Percentiles rank a stretch among this genome's conserved stretches.
Evolutionary conservation across 345 rosid species (phyloP).

Genomic region (Sisymbrium irio): DNA sequence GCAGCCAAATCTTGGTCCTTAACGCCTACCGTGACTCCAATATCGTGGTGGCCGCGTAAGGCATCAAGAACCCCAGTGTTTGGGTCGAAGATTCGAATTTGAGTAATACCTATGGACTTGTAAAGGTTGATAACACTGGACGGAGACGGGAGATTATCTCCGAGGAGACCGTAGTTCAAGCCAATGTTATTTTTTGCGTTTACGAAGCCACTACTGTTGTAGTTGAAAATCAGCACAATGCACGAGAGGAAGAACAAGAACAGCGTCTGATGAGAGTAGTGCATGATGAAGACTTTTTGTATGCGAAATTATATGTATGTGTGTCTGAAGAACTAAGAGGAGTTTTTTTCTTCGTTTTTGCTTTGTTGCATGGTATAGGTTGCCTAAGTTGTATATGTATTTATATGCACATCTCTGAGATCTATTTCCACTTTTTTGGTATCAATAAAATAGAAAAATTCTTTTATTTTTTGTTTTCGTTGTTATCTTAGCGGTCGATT

Average conservation of each 20-base stretch:
- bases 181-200: slow-evolving; percentile 14
- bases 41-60: slow-evolving; percentile 16
- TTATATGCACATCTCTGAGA: not conserved
- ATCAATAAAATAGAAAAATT: not conserved
- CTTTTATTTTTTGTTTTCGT: not conserved
- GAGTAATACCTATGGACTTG: slow-evolving; percentile 14
- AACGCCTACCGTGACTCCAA: slow-evolving; percentile 32
- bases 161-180: slow-evolving; percentile 42
- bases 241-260: slow-evolving; percentile 11
- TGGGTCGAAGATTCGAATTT: slow-evolving; percentile 42
- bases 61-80: slow-evolving; percentile 32
- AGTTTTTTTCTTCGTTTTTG: not conserved
- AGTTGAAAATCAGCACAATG: not conserved
- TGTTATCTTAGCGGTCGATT: not conserved
- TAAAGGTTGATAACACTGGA: slow-evolving; percentile 37
- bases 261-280: not conserved
- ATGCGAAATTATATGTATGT: not conserved
- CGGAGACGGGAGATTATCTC: slow-evolving; percentile 45
- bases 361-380: not conserved
- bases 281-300: slow-evolving; percentile 13
- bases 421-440: not conserved
- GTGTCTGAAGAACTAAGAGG: not conserved
- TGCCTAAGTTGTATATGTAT: not conserved
- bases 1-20: slow-evolving; percentile 33
- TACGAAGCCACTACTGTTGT: not conserved